Base-by-base conservation (phyloP, 129 eudicot species). In the sunflower (Helianthus annuus) region DNA sequence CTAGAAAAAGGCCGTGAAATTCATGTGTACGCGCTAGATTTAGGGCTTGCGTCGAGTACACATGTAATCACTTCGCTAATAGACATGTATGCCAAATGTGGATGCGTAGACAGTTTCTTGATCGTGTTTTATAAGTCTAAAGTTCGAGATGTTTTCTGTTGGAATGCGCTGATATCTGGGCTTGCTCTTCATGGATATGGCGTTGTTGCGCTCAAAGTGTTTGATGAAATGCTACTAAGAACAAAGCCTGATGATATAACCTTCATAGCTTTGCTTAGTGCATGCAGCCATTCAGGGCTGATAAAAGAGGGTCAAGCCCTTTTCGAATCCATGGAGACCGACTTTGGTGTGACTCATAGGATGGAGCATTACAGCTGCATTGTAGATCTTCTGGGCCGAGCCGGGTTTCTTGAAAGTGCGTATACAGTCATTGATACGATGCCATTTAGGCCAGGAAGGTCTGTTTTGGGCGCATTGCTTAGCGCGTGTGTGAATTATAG, bases 61-160 rank as follows among this genome's bases (percentile, higher is more conserved):
- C 80, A 75, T 42, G 82, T 85, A 15, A 27, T 55, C 5, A 78
- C 84, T 63, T 63, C 86, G 5, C 46, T 85, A 14, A 79, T 85
- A 32, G 82, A 82, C 60, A 79, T 85, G 86, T 85, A 85, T 57
- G 84, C 86, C 34, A 83, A 87, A 53, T 87, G 92, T 70, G 88
- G 88, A 48, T 77, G 82, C 44, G 11, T 86, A 14, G 48, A 66
- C 36, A 75, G 74, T 62, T 74, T 83, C 49, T 52, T 79, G n/a
- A 42, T 53, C 34, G 91, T 86, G 74, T 86, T 86, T 61, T 80
- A 80, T 61, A 80, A 78, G 74, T 80, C 83, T 17, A 12, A 71
- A 48, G 66, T 42, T 1, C 81, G 81, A 39, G 81, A 86, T 51
- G 63, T 80, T 19, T 77, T 66, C 66, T 77, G 79, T 34, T 83